Evolutionary conservation across 768 basidiomycete species (phyloP), one percentile per base, ranked within the genome.

Genomic region (Cubamyces sp.): DNA sequence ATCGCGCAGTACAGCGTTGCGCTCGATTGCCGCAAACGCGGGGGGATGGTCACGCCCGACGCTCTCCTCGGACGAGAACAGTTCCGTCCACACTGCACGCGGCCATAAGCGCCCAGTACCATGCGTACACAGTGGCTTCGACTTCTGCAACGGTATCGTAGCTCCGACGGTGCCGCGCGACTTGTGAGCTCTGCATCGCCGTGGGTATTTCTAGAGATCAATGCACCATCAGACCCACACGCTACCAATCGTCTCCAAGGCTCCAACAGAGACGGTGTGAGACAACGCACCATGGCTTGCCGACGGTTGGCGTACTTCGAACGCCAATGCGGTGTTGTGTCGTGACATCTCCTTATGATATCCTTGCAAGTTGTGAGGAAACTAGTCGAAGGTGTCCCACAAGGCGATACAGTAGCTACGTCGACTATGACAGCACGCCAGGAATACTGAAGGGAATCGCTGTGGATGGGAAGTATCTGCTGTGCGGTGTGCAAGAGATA

Each of bases 51-150:
- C 45, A 47, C 43, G 12, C 39, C 26, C 18, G 18, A 34, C 16
- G 30, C 45, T 23, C 14, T 25, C 40, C 30, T 45, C 50, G 58
- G 58, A 52, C 23, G 25, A 39, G 46, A 54, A 54, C 52, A 25
- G 5, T 9, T 25, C 59, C 46, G 45, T 19, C 60, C 59, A 60
- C 47, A 45, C 51, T 46, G 59, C 18, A 18, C 15, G 16, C 5
- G 45, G 12, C 12, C 15, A 19, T 40, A 61, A 34, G 53, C 60
- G 60, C 60, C 39, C 46, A 16, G 1, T 11, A 61, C 53, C 60
- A 61, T 61, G 60, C 40, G 60, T 41, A 25, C 45, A 42, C 42
- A 11, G 21, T 37, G 6, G 43, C 59, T 54, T 60, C 60, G 52
- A 40, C 60, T 61, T 61, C 60, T 45, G 45, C 23, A 47, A 53